Evolutionary conservation across 75 land plant genomes (phyloP).

Genomic region (Pinus albicaulis): DNA sequence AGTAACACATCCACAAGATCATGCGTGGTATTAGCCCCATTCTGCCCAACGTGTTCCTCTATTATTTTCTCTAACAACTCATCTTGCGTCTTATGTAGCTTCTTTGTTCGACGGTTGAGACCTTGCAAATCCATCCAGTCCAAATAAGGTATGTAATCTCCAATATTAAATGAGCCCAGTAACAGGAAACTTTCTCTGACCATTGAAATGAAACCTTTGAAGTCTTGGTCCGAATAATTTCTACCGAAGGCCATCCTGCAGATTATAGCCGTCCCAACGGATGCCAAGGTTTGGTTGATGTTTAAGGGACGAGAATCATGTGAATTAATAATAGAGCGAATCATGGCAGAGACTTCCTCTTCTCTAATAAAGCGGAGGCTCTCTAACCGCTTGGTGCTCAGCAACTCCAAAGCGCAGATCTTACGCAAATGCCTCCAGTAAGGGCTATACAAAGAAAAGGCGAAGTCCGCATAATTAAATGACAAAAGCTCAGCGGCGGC

Average conservation of each 20-base stretch:
- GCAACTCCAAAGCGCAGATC: background rate
- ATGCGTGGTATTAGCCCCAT: too few species aligned
- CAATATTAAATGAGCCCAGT: background rate
- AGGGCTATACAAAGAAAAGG: constrained; percentile 22
- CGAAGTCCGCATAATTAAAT: background rate
- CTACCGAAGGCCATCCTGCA: background rate
- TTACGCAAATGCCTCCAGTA: background rate
- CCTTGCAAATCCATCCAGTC: background rate
- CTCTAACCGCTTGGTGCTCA: background rate
- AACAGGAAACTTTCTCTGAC: background rate
- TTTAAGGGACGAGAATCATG: background rate
- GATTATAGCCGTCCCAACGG: background rate
- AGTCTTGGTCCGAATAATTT: background rate
- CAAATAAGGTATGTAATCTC: background rate
- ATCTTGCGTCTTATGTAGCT: background rate
- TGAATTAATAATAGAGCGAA: background rate
- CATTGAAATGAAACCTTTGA: background rate
- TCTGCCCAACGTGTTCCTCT: background rate
- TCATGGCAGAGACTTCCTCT: background rate
- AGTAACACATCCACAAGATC: constrained; percentile 14
- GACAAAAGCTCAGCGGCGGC: background rate
- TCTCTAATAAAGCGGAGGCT: background rate
- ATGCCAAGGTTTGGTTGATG: background rate
- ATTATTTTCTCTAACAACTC: background rate
- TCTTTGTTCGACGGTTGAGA: background rate